Evolutionary conservation across 1,139 yeast species (phyloP).

Genomic region (Yamadazyma spencermartinsiae): DNA sequence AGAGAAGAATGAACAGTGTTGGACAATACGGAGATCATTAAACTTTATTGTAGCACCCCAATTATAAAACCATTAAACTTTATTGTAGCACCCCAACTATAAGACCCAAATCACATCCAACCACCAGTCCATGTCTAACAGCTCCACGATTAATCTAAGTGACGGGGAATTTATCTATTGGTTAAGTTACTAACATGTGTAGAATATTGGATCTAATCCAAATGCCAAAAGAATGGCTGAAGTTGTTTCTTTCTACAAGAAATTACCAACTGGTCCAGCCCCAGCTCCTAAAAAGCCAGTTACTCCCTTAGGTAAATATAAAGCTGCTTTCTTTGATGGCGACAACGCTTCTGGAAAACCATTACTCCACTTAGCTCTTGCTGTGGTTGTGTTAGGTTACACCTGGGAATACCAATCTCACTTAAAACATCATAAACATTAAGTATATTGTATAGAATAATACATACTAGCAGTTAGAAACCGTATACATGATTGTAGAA

Average conservation of each 20-base stretch:
- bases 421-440: slow-evolving; percentile 48
- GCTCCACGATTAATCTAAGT: too few species aligned
- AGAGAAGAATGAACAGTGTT: too few species aligned
- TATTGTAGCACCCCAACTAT: too few species aligned
- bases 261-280: slow-evolving; percentile 93
- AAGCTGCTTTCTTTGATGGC: slow-evolving; percentile 76
- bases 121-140: too few species aligned
- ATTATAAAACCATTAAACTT: too few species aligned
- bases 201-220: slow-evolving; percentile 93
- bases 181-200: slow-evolving; percentile 40
- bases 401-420: slow-evolving; percentile 93
- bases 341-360: slow-evolving; percentile 82
- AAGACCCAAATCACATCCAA: too few species aligned
- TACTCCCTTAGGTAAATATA: slow-evolving; percentile 73
- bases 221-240: slow-evolving; percentile 96
- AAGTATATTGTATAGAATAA: slow-evolving; percentile 2
- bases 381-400: slow-evolving; percentile 78
- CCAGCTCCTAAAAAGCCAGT: slow-evolving; percentile 67
- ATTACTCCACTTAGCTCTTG: slow-evolving; percentile 73
- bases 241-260: slow-evolving; percentile 93
- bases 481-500: too few species aligned
- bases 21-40: too few species aligned
- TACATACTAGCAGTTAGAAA: too few species aligned
- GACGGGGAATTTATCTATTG: too few species aligned
- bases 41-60: too few species aligned